phyloP scores from a whole-genome alignment of 169 alveolate genomes.

The Plasmodium cynomolgi region DNA sequence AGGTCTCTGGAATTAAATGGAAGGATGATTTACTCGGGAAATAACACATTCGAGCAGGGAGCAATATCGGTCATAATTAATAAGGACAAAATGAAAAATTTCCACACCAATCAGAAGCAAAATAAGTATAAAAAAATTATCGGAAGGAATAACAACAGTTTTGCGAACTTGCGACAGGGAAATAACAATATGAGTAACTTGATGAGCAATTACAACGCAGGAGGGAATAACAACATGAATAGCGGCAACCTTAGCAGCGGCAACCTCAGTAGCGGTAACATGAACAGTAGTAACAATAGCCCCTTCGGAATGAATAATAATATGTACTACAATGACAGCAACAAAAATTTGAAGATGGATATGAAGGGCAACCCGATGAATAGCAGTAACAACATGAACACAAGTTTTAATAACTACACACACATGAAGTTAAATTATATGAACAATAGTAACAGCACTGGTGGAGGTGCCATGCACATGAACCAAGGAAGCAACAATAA shows the following conservation, averaged over 20 bases:
- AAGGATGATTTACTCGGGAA: slow-evolving; percentile 55
- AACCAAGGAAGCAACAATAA: slow-evolving; percentile 39
- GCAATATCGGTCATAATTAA: slow-evolving; percentile 66
- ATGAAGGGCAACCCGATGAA: slow-evolving; percentile 28
- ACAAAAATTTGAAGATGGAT: slow-evolving; percentile 43
- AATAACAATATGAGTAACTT: slow-evolving; percentile 27
- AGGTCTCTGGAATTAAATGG: slow-evolving; percentile 68
- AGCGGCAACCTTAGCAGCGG: neutral
- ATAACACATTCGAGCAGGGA: slow-evolving; percentile 54
- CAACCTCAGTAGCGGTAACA: neutral
- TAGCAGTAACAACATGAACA: slow-evolving; percentile 7
- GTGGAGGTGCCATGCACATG: slow-evolving; percentile 5
- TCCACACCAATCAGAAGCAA: slow-evolving; percentile 51
- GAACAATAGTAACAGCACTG: neutral
- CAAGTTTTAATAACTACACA: slow-evolving; percentile 26
- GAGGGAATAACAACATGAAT: neutral
- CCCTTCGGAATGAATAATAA: slow-evolving; percentile 20
- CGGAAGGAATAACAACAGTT: slow-evolving; percentile 24
- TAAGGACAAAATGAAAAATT: slow-evolving; percentile 52
- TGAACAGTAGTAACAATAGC: slow-evolving; percentile 11
- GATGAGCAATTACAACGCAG: neutral
- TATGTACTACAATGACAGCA: slow-evolving; percentile 25
- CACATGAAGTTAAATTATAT: slow-evolving; percentile 24
- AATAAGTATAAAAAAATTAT: slow-evolving; percentile 44
- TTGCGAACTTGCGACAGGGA: slow-evolving; percentile 40